Evolutionary conservation across 2,329 filamentous ascomycete species (phyloP).

Genomic region (Ophiostoma triangulosporum): DNA sequence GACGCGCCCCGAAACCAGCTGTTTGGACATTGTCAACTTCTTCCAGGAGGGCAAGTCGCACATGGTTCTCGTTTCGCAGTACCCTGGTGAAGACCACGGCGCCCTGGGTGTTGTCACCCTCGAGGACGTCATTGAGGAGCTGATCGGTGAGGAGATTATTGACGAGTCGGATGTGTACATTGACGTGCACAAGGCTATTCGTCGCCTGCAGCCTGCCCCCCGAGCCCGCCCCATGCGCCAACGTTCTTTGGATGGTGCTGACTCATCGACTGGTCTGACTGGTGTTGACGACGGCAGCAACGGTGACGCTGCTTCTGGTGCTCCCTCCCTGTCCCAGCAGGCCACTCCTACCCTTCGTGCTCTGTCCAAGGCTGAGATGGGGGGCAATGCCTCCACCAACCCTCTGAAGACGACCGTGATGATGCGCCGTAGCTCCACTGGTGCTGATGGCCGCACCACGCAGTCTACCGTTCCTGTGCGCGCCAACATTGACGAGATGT

Average conservation of each 20-base stretch:
- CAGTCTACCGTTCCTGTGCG: slow-evolving; percentile 39
- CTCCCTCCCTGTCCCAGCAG: neutral
- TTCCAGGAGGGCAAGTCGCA: slow-evolving; percentile 99
- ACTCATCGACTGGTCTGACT: slow-evolving; percentile 15
- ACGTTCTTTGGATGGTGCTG: slow-evolving; percentile 20
- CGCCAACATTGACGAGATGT: slow-evolving; percentile 48
- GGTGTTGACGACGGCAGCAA: slow-evolving; percentile 17
- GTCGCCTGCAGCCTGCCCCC: slow-evolving; percentile 73
- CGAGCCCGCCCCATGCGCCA: slow-evolving; percentile 45
- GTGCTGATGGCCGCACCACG: slow-evolving; percentile 37
- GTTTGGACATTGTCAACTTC: slow-evolving; percentile 96
- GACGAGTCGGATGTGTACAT: slow-evolving; percentile 98
- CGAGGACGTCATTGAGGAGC: slow-evolving; percentile 95
- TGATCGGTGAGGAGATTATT: slow-evolving; percentile 98
- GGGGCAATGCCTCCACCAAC: slow-evolving; percentile 26
- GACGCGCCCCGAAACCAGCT: slow-evolving; percentile 89
- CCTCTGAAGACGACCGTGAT: slow-evolving; percentile 42
- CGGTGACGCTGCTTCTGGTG: slow-evolving; percentile 10
- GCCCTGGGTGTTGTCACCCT: slow-evolving; percentile 88
- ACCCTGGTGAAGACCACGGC: slow-evolving; percentile 78
- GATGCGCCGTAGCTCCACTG: slow-evolving; percentile 43
- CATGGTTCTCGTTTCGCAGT: slow-evolving; percentile 91
- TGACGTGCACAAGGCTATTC: slow-evolving; percentile 95
- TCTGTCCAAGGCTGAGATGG: slow-evolving; percentile 19
- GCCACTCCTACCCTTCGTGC: slow-evolving; percentile 22